phyloP scores from a whole-genome alignment of 164 flowering plant species.

The Macadamia integrifolia region DNA sequence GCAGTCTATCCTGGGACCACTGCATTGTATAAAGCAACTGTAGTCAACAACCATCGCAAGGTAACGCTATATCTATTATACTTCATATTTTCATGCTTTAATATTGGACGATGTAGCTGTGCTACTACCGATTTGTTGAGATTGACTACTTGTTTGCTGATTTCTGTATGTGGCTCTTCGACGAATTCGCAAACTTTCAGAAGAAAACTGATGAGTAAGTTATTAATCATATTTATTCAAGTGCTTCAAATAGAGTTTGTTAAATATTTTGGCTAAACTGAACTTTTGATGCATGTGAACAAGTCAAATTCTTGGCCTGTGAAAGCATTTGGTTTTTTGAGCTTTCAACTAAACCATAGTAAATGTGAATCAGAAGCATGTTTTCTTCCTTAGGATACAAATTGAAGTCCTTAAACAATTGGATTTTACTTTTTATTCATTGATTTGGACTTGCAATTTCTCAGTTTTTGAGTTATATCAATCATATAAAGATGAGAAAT shows the following conservation, averaged over 20 bases:
- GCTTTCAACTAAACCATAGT: too few species aligned
- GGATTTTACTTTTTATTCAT: too few species aligned
- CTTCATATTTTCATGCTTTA: background rate
- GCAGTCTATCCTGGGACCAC: constrained; percentile 97
- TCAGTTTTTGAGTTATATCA: background rate
- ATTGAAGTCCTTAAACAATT: too few species aligned
- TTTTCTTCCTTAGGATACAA: too few species aligned
- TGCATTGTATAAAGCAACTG: constrained; percentile 96
- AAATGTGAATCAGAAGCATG: too few species aligned
- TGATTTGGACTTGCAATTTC: background rate
- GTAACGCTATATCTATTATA: constrained; percentile 25
- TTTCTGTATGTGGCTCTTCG: constrained; percentile 17
- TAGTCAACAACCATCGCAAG: constrained; percentile 60
- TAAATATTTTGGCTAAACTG: background rate
- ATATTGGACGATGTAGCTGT: background rate
- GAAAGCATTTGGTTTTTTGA: too few species aligned
- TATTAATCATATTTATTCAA: constrained; percentile 7
- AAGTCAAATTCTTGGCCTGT: too few species aligned
- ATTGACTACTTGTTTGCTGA: constrained; percentile 14
- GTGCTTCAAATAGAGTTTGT: background rate
- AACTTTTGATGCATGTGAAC: background rate
- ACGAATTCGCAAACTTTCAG: constrained; percentile 31
- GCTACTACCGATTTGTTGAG: background rate
- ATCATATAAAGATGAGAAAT: background rate
- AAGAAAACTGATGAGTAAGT: constrained; percentile 95